Base-by-base conservation (phyloP, 2,329 filamentous ascomycete genomes). In the Chrysosphaeria jannelii region DNA sequence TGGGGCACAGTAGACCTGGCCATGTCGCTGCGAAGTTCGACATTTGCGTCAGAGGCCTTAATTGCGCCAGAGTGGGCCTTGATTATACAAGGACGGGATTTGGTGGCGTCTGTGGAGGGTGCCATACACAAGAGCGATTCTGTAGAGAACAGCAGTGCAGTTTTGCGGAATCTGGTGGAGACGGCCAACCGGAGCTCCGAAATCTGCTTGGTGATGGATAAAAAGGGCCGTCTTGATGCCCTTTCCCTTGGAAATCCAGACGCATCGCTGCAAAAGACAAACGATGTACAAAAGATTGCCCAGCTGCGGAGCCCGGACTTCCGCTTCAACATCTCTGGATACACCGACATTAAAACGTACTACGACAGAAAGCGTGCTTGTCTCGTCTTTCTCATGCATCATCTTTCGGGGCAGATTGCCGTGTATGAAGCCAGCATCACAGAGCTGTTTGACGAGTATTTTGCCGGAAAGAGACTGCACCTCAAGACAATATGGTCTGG, bases 161-260 rank as follows among this genome's bases (percentile, higher is more conserved):
- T n/a, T n/a, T 49, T 91, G 23, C 68, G 85, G 33, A 75, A 89
- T 37, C 49, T 93, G 5, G 69, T 89, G 20, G 70, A 78, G 33
- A 57, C 91, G 33, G 75, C 76, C 7, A 85, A 81, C 30, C 67
- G 68, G 24, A 71, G 58, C 26, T 75, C 79, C 0, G 85, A 97
- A 39, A 61, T 97, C 3, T 85, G 78, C 33, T 54, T 93, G 13
- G 64, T 81, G 6, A 51, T 90, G 22, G 76, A 93, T 41, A 65
- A 67, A n/a, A 50, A 56, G 22, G 81, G 81, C 1, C 65, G 67
- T 32, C 75, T 93, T 69, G 78, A 74, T 19, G 76, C 75, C 0
- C 91, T 81, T 74, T 81, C 76, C 1, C 46, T 97, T 26, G 79
- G 93, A 40, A 79, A 81, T 36, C 58, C 89, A 11, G 68, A 70